These are phyloP conservation scores for Pulveroboletus sp. DNA, from an alignment of 768 basidiomycete genomes.

Conservation along the genomic window DNA sequence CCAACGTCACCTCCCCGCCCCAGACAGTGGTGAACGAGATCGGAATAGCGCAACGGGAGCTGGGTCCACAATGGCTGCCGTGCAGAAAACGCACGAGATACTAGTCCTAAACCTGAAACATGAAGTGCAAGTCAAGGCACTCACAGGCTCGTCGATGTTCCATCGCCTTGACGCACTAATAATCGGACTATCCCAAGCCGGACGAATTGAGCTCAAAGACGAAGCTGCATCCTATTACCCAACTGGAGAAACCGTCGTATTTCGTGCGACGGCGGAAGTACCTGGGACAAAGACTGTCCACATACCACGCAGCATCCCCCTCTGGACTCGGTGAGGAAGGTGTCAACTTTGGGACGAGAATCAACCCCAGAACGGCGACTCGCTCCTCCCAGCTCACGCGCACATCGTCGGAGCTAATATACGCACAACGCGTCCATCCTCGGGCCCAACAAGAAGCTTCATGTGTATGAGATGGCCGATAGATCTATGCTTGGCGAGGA, in stretches of 20 bases:
- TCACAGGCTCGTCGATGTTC: conserved; percentile 29
- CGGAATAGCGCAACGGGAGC: conserved; percentile 39
- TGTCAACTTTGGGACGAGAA: too few species aligned
- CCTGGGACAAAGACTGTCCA: too few species aligned
- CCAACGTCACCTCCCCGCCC: too few species aligned
- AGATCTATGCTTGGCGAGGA: conserved; percentile 42
- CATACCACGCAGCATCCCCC: too few species aligned
- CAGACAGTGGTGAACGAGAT: too few species aligned
- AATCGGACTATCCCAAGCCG: conserved; percentile 29
- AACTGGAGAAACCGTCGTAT: too few species aligned
- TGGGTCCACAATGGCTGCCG: conserved; percentile 51
- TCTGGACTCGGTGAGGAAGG: too few species aligned
- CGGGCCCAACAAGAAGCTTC: conserved; percentile 40
- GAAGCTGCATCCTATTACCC: conserved; percentile 23
- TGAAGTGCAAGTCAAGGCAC: conserved; percentile 7
- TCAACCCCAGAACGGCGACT: too few species aligned
- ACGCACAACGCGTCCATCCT: too few species aligned
- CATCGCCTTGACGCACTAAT: too few species aligned
- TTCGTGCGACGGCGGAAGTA: too few species aligned
- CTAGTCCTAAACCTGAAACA: neutral
- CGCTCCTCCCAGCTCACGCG: conserved; percentile 16
- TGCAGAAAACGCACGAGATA: neutral
- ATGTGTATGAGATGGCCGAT: conserved; percentile 47
- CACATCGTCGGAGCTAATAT: too few species aligned
- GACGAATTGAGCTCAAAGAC: conserved; percentile 73